Evolutionary conservation across 805 yeast genomes (phyloP).

Genomic region (Schizosaccharomyces pombe): DNA sequence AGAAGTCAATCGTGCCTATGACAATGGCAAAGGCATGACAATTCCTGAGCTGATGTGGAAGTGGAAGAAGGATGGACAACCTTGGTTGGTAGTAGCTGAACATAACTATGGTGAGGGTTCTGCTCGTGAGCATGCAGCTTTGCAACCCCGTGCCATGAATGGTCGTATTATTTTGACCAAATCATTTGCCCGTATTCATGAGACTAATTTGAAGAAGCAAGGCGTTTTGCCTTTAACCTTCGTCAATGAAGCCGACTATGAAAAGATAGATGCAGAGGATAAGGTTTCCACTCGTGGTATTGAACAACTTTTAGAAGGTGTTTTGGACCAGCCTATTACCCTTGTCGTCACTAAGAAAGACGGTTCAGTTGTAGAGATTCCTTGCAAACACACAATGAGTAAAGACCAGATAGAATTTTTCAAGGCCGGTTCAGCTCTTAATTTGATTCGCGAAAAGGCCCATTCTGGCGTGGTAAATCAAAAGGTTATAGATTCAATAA

Average conservation of each 20-base stretch:
- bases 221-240: slow-evolving; percentile 95
- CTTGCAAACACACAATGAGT: slow-evolving; percentile 88
- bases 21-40: slow-evolving; percentile 51
- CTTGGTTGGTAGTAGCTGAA: slow-evolving; percentile 96
- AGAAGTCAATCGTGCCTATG: slow-evolving; percentile 76
- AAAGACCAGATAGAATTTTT: slow-evolving; percentile 82
- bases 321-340: slow-evolving; percentile 31
- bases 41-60: slow-evolving; percentile 92
- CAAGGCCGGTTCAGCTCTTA: slow-evolving; percentile 93
- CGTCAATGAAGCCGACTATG: slow-evolving; percentile 70
- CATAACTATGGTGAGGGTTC: slow-evolving; percentile 99
- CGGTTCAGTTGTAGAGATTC: slow-evolving; percentile 47
- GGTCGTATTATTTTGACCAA: slow-evolving; percentile 93
- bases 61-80: slow-evolving; percentile 79
- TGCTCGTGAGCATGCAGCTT: slow-evolving; percentile 98
- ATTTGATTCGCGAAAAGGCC: slow-evolving; percentile 45
- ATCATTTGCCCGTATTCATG: slow-evolving; percentile 97
- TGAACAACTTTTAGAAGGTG: slow-evolving; percentile 50
- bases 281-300: slow-evolving; percentile 71
- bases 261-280: slow-evolving; percentile 78
- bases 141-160: slow-evolving; percentile 97
- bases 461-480: not conserved
- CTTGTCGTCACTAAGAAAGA: slow-evolving; percentile 47
- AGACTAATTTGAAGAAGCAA: slow-evolving; percentile 97
- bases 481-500: not conserved